Evolutionary conservation across 768 basidiomycete genomes (phyloP).

Genomic region (Phlegmacium glaucopus): DNA sequence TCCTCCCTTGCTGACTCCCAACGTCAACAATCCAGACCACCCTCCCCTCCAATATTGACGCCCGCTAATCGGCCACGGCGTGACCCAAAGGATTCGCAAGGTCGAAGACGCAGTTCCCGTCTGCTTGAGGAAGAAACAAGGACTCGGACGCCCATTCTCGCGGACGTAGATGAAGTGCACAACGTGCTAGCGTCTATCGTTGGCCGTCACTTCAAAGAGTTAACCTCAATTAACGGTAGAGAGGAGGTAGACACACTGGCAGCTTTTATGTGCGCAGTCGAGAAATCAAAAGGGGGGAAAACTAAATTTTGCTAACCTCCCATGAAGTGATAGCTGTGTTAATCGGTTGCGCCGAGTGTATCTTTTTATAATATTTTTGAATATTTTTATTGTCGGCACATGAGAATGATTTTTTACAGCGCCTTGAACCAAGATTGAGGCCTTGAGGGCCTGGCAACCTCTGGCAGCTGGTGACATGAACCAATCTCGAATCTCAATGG

Average conservation of each 20-base stretch:
- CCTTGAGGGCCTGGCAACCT: no score
- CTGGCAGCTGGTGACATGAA: no score
- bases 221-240: constrained; percentile 43
- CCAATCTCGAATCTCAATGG: no score
- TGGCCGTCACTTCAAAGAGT: constrained; percentile 69
- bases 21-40: constrained; percentile 42
- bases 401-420: no score
- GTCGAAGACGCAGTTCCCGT: constrained; percentile 67
- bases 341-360: not conserved
- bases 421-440: no score
- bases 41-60: constrained; percentile 50
- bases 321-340: not conserved
- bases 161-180: constrained; percentile 69
- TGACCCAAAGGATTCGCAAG: constrained; percentile 54
- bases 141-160: constrained; percentile 59
- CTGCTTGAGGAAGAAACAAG: constrained; percentile 61
- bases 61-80: constrained; percentile 73
- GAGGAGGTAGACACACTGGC: constrained; percentile 83
- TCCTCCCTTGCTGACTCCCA: constrained; percentile 50
- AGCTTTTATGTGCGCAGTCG: constrained; percentile 75
- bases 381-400: not conserved
- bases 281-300: constrained; percentile 45
- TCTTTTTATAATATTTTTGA: not conserved
- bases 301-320: constrained; percentile 4
- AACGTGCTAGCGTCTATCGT: constrained; percentile 63